Evolutionary conservation across 495 filamentous ascomycete species (phyloP), one percentile per base, ranked within the genome.

Genomic region (Durotheca rogersii): DNA sequence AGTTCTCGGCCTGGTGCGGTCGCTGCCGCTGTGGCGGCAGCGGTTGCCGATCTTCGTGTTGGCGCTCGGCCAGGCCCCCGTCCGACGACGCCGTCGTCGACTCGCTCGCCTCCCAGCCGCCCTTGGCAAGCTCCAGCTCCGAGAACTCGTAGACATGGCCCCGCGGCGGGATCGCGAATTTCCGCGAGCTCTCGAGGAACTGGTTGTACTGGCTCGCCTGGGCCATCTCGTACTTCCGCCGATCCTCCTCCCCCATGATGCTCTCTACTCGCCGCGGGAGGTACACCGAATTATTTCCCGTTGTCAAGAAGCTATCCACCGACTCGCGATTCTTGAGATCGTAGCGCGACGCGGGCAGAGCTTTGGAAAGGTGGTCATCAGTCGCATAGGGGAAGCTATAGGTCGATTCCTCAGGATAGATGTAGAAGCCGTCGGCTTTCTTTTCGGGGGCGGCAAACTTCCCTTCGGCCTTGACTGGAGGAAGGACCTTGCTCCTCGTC

Each of bases 201-300:
- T 65, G 62, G 43, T 56, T 62, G 14, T 68, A 53, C 37, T 81
- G 83, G 50, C 70, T 79, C 27, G 85, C 78, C 61, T 83, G 83
- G 6, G 84, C 84, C 60, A 86, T 74, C 47, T 80, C 74, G 45
- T 87, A 83, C 61, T 88, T 90, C 50, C 74, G 76, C 20, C 80
- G 73, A 56, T 90, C 87, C 67, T 90, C 85, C 16, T 86, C 85
- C 30, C 81, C 85, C 82, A 93, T 86, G 55, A 95, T 79, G 62
- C 81, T 89, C 53, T 95, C 92, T 6, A 95, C 86, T 29, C 84
- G 80, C 15, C 81, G 77, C 2, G 91, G 90, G 58, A 88, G 66
- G 56, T 83, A 86, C 15, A 93, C 74, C 0, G 84, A 87, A 51
- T 82, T 81, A 34, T 67, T 74, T 2, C 72, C 79, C 3, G 80